These are phyloP conservation scores for Psidium guajava DNA, from an alignment of 345 rosid species.

Conservation along the genomic window DNA sequence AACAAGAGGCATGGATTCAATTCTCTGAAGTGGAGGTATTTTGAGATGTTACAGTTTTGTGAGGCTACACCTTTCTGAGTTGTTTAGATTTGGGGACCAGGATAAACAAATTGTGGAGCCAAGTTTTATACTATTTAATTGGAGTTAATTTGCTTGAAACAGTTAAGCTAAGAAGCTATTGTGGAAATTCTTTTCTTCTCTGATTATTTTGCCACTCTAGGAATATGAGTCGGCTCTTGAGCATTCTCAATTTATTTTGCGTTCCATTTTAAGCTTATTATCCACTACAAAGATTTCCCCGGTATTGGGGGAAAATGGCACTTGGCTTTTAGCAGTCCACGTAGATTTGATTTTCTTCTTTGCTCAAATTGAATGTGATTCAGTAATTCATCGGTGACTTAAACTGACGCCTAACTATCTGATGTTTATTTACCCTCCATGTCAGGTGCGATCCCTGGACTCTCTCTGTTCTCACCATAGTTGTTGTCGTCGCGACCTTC, in stretches of 20 bases:
- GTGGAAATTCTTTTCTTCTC: not conserved
- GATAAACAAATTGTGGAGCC: not conserved
- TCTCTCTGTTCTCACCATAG: not conserved
- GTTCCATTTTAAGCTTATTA: not conserved
- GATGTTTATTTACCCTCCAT: not conserved
- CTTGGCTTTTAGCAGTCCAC: not conserved
- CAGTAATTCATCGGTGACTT: not conserved
- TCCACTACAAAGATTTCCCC: not conserved
- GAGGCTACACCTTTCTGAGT: not conserved
- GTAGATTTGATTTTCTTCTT: not conserved
- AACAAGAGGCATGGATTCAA: not conserved
- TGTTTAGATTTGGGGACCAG: not conserved
- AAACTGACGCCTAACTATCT: not conserved
- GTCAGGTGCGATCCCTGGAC: constrained; percentile 78
- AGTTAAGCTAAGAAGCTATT: not conserved
- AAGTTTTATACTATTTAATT: not conserved
- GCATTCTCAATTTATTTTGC: not conserved
- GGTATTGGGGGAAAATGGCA: not conserved
- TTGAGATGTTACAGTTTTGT: not conserved
- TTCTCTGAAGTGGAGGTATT: not conserved
- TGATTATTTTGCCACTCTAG: not conserved
- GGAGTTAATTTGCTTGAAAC: not conserved
- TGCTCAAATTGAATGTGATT: not conserved
- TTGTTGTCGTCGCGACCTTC: not conserved
- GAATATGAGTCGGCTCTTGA: not conserved